Base-by-base conservation (phyloP, 352 stramenopile species). In the Phytophthora fragariaefolia region DNA sequence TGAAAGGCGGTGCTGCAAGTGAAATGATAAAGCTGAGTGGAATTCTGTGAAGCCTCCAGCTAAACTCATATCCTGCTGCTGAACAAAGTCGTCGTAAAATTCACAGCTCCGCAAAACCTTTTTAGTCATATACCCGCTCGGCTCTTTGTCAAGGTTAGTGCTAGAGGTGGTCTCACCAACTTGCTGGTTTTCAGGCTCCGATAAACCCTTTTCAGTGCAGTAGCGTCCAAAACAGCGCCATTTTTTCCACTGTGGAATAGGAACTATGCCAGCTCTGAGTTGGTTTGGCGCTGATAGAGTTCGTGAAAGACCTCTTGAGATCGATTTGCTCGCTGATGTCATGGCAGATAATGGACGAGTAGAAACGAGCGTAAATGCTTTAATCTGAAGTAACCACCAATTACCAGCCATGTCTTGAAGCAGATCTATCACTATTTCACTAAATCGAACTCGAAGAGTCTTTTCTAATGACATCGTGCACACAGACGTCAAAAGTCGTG, bases 371-470 rank as follows among this genome's bases (percentile, higher is more conserved):
- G 82, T 73, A 34, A 94, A 91, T 2, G 82, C 79, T 51, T 94
- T 91, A 7, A 94, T 69, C 54, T 94, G 84, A 7, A 92, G 58
- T 8, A 91, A 42, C 82, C 83, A 89, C 84, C 84, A 92, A 23
- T 46, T 34, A 4, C 86, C 83, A 46, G 72, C 53, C 2, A 26
- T 42, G 38, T 87, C 79, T 58, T 94, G 81, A 0, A 87, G 38
- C 23, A 92, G 61, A 67, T 92, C 85, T 18, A 88, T 40, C 8
- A 80, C 81, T 2, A 92, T 28, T 53, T 88, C 76, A 6, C 43
- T 71, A 20, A 93, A 77, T 10, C 74, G 73, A 20, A 80, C 48
- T 17, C 66, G 60, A 17, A 92, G 20, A 20, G 74, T 23, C 17
- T 57, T 54, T 22, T 91, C 84, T 24, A 92, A 45, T 22, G 54